Percentiles rank a stretch among this genome's conserved stretches.
These are phyloP conservation scores for Sphaerulina musiva DNA, from an alignment of 2,329 filamentous ascomycete genomes.

Conservation along the genomic window DNA sequence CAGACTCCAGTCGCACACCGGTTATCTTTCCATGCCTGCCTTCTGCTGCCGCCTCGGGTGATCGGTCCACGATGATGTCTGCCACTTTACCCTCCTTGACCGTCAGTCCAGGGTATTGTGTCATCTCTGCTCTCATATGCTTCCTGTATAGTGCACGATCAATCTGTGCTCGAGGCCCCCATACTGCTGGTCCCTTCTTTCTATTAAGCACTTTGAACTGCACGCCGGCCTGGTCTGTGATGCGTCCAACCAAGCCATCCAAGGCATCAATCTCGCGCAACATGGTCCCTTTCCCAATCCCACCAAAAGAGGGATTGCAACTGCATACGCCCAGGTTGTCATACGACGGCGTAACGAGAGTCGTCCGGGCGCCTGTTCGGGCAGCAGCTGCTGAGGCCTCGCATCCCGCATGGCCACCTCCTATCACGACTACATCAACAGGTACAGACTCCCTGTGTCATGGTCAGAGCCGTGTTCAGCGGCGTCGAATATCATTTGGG, in stretches of 20 bases:
- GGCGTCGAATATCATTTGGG: not conserved
- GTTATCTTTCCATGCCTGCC: constrained; percentile 64
- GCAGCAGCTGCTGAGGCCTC: constrained; percentile 91
- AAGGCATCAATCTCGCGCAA: constrained; percentile 90
- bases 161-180: constrained; percentile 94
- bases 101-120: constrained; percentile 67
- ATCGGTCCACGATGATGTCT: constrained; percentile 72
- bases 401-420: constrained; percentile 89
- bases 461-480: constrained; percentile 31
- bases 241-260: constrained; percentile 78
- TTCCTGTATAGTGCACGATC: constrained; percentile 82
- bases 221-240: constrained; percentile 90
- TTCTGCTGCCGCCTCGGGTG: constrained; percentile 40
- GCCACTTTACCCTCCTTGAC: constrained; percentile 83
- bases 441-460: constrained; percentile 24
- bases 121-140: constrained; percentile 83
- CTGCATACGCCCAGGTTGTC: constrained; percentile 92
- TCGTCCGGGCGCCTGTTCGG: constrained; percentile 79
- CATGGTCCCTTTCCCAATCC: constrained; percentile 98
- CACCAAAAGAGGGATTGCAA: constrained; percentile 93
- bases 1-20: constrained; percentile 80
- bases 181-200: constrained; percentile 88
- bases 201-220: constrained; percentile 87
- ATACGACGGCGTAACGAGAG: constrained; percentile 77
- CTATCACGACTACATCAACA: constrained; percentile 84